These are phyloP conservation scores for Aspergillus avenaceus DNA, from an alignment of 495 filamentous ascomycete species.

Conservation along the genomic window DNA sequence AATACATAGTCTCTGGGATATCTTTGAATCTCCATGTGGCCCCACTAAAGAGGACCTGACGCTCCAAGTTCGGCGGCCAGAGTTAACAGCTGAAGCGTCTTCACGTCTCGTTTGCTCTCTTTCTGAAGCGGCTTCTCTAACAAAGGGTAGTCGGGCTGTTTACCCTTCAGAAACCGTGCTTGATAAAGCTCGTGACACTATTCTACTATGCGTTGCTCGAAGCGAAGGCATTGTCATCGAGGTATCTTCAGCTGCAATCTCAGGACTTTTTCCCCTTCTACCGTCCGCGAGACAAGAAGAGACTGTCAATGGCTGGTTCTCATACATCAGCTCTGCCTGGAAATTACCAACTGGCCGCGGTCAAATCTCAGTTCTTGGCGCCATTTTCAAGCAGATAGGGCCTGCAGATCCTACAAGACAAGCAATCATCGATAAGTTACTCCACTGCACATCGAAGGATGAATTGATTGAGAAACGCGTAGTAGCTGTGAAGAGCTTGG, in stretches of 20 bases:
- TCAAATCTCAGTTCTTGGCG: conserved; percentile 40
- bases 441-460: conserved; percentile 36
- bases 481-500: conserved; percentile 56
- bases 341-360: conserved; percentile 39
- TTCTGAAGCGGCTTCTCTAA: conserved; percentile 15
- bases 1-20: conserved; percentile 34
- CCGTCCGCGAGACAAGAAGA: conserved; percentile 24
- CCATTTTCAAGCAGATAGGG: conserved; percentile 33
- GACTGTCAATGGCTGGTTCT: conserved; percentile 34
- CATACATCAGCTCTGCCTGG: conserved; percentile 32
- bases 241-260: conserved; percentile 42
- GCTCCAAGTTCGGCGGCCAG: conserved; percentile 55
- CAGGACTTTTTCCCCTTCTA: conserved; percentile 39
- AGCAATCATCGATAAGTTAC: conserved; percentile 28
- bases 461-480: conserved; percentile 56
- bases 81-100: conserved; percentile 63
- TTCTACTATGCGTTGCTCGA: conserved; percentile 40
- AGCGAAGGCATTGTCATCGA: conserved; percentile 46
- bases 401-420: conserved; percentile 16
- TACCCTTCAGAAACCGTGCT: conserved; percentile 23
- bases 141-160: background rate
- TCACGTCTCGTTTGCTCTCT: conserved; percentile 50
- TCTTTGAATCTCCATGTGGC: conserved; percentile 31
- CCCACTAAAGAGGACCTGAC: conserved; percentile 43
- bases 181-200: conserved; percentile 33